phyloP scores from a whole-genome alignment of 768 basidiomycete genomes.

The Podaxis sp. region DNA sequence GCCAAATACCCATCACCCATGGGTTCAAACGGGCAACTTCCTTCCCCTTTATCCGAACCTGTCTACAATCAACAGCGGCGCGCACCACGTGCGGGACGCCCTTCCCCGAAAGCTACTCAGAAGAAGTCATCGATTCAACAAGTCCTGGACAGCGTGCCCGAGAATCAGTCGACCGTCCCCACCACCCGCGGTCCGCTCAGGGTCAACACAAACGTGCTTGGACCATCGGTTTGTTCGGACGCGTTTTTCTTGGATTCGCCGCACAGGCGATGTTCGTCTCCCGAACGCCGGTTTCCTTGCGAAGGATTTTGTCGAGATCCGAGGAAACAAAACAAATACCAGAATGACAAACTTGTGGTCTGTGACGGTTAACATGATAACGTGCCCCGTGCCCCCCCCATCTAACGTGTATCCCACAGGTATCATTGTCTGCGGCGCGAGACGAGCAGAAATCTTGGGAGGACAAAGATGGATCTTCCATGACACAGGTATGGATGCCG shows the following conservation, averaged over 20 bases:
- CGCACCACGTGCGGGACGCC: background rate
- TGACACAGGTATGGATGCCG: constrained; percentile 30
- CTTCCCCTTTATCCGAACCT: background rate
- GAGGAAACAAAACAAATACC: background rate
- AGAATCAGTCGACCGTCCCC: background rate
- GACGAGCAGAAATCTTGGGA: constrained; percentile 40
- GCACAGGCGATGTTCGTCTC: constrained; percentile 26
- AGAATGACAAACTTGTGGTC: constrained; percentile 29
- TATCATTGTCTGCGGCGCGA: constrained; percentile 34
- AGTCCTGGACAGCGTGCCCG: background rate
- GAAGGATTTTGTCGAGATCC: constrained; percentile 10
- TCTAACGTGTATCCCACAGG: constrained; percentile 18
- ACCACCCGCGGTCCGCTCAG: background rate
- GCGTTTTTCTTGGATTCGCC: constrained; percentile 12
- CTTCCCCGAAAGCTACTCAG: too few species aligned
- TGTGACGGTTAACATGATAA: constrained; percentile 9
- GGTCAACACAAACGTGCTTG: background rate
- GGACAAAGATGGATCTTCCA: constrained; percentile 31
- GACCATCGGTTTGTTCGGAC: background rate
- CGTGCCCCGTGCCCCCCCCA: background rate
- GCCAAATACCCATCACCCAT: background rate
- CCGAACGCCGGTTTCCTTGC: constrained; percentile 28
- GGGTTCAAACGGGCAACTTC: background rate
- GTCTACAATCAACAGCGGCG: background rate
- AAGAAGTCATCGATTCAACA: background rate